phyloP scores from a whole-genome alignment of 192 early-diverging fungal genomes.

The Chytriomyces sp. region DNA sequence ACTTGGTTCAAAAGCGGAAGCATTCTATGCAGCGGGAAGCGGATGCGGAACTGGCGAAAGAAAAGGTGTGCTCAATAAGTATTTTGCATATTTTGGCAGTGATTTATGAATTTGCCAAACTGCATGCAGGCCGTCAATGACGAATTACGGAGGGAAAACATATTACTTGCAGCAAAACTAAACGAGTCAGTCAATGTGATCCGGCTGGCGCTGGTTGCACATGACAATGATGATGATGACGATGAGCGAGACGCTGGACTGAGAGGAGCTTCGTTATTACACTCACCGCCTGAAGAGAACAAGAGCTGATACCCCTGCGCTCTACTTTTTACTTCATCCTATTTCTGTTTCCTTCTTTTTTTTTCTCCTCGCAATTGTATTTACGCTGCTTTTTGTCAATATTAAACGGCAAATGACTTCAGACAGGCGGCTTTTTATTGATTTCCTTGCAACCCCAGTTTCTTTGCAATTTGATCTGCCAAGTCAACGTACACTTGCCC shows the following conservation, averaged over 20 bases:
- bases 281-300: neutral
- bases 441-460: neutral
- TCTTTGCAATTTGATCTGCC: neutral
- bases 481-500: slow-evolving; percentile 10
- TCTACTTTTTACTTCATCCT: no score
- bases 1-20: slow-evolving; percentile 50
- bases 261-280: neutral
- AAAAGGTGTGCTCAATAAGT: slow-evolving; percentile 31
- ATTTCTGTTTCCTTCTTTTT: no score
- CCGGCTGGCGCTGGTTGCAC: slow-evolving; percentile 19
- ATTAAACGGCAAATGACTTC: no score
- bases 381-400: no score
- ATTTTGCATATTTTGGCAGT: neutral
- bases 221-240: slow-evolving; percentile 22
- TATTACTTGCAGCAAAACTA: slow-evolving; percentile 21
- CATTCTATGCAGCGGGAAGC: slow-evolving; percentile 41
- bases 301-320: neutral
- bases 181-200: slow-evolving; percentile 32
- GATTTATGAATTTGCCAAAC: neutral
- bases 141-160: slow-evolving; percentile 28
- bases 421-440: neutral
- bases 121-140: slow-evolving; percentile 11
- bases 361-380: no score
- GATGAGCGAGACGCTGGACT: neutral
- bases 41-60: slow-evolving; percentile 40